A percentile compares a stretch with the other conserved stretches of the same genome.
Evolutionary conservation across 1,139 yeast genomes (phyloP).

Genomic region (Dujonia santamariae): DNA sequence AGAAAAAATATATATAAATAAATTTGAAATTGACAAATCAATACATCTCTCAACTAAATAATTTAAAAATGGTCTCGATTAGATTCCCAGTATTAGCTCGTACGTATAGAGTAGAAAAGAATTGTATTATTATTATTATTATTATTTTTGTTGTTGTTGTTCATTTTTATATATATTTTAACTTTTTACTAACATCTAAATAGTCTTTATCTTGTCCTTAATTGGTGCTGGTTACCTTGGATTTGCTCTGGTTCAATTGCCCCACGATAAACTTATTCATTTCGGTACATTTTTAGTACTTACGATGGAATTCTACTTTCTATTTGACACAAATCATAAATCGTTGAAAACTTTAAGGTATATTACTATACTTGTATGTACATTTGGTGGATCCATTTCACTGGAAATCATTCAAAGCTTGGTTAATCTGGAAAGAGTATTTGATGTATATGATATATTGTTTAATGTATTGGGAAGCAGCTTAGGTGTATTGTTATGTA

Average conservation of each 20-base stretch:
- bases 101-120: slow-evolving; percentile 16
- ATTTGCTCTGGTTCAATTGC: slow-evolving; percentile 44
- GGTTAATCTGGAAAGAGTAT: slow-evolving; percentile 44
- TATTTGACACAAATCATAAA: slow-evolving; percentile 39
- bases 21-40: too few relatives aligned
- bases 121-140: too few relatives aligned
- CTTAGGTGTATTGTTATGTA: slow-evolving; percentile 21
- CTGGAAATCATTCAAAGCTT: slow-evolving; percentile 52
- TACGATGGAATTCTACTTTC: slow-evolving; percentile 54
- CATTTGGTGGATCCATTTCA: slow-evolving; percentile 42
- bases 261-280: slow-evolving; percentile 55
- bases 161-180: too few relatives aligned
- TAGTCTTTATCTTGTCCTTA: slow-evolving; percentile 28
- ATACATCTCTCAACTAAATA: too few relatives aligned
- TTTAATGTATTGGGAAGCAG: slow-evolving; percentile 39
- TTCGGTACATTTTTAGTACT: slow-evolving; percentile 47
- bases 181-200: too few relatives aligned
- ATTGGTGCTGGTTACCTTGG: slow-evolving; percentile 45
- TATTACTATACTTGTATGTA: slow-evolving; percentile 43
- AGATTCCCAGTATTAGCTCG: slow-evolving; percentile 24
- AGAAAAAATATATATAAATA: too few relatives aligned
- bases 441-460: slow-evolving; percentile 48
- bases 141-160: slow-evolving; percentile 12
- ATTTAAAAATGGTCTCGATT: slow-evolving; percentile 18
- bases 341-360: slow-evolving; percentile 36